Evolutionary conservation across 768 basidiomycete species (phyloP), one percentile per base, ranked within the genome.

Genomic region (Tephrocybe rancida): DNA sequence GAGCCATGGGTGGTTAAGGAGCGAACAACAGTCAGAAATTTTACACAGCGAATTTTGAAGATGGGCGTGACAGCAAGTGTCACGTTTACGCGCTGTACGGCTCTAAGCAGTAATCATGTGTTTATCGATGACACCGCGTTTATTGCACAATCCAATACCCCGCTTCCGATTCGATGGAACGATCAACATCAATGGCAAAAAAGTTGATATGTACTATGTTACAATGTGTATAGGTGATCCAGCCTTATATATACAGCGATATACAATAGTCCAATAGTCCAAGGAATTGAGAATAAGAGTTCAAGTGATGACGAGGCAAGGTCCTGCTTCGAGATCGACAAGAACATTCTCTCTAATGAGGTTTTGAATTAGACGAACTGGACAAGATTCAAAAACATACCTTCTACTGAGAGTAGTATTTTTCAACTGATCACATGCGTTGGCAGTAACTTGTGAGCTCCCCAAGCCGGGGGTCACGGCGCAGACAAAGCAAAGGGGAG

Each of bases 401-500:
- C 75, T 74, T 55, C 70, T 66, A 27, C 66, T 65, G 25, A 74
- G 66, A 50, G 76, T 72, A 30, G 74, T 70, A 52, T 75, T 73
- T 60, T 79, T 75, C 24, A 83, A 68, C 3, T 78, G 69, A 39
- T 76, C 73, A 9, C 80, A 67, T 1, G 76, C 74, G n/a, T 67
- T 73, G 43, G 66, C 63, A 63, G 73, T 75, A 64, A 76, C 71
- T 56, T 69, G 72, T 50, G 68, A 70, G 13, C 71, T 71, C 58
- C 75, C 72, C 21, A 72, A 62, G 26, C 76, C 73, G 16, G 78
- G 71, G 9, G 79, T 75, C 11, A 80, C 64, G 14, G 78, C 82
- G 61, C 80, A 84, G 19, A 88, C 73, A 34, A 88, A 69, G 61
- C 86, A 86, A 34, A 82, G 64, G 1, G 83, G 76, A 42, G 82